A percentile compares a stretch with the other conserved stretches of the same genome.
These are phyloP conservation scores for Daldinia bambusicola DNA, from an alignment of 495 filamentous ascomycete genomes.

Conservation along the genomic window DNA sequence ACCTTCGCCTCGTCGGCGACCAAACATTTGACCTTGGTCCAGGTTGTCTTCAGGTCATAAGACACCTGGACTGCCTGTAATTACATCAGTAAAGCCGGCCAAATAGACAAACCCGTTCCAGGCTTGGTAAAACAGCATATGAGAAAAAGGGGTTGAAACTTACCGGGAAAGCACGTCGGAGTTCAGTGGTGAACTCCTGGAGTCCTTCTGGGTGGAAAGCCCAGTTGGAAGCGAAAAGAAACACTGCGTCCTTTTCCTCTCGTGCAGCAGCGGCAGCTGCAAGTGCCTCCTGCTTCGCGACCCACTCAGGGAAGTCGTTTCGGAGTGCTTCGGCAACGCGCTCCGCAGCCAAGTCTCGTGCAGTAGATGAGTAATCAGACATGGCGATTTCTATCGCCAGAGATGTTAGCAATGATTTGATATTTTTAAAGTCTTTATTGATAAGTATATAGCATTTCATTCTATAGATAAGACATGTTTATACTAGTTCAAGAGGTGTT, in stretches of 20 bases:
- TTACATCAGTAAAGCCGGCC: constrained; percentile 12
- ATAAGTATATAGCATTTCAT: not conserved
- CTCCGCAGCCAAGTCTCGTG: not conserved
- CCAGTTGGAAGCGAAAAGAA: constrained; percentile 51
- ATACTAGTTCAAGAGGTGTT: not conserved
- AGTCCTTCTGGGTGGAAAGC: constrained; percentile 46
- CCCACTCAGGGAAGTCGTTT: constrained; percentile 12
- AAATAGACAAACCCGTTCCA: not conserved
- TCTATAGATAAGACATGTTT: not conserved
- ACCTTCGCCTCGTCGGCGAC: constrained; percentile 28
- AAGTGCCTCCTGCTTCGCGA: not conserved
- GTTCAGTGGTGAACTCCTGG: constrained; percentile 34
- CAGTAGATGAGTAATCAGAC: not conserved
- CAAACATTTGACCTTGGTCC: constrained; percentile 49
- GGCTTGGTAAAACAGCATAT: not conserved
- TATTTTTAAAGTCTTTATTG: not conserved
- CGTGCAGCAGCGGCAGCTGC: not conserved
- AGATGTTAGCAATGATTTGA: not conserved
- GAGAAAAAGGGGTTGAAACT: constrained; percentile 5
- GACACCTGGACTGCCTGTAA: constrained; percentile 42
- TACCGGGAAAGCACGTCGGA: constrained; percentile 41
- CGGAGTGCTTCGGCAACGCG: not conserved
- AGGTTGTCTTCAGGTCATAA: constrained; percentile 45
- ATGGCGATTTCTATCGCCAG: not conserved
- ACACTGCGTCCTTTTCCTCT: constrained; percentile 23